Percentiles rank a stretch among this genome's conserved stretches.
phyloP scores from a whole-genome alignment of 768 basidiomycete genomes.

The Rhodotorula sphaerocarpa region DNA sequence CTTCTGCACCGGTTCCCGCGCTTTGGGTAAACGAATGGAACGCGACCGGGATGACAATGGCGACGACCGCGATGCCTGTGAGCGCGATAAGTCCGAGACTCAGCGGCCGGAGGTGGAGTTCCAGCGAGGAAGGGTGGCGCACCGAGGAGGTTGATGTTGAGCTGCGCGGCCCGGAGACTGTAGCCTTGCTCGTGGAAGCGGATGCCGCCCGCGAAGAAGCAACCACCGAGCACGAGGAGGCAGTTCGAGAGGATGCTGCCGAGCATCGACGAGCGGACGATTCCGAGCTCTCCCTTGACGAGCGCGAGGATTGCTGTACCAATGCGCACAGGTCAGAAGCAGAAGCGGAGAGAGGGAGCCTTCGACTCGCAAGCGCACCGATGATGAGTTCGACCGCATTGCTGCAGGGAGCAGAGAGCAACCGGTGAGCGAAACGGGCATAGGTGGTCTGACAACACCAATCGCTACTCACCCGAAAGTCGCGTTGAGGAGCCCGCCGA shows the following conservation, averaged over 20 bases:
- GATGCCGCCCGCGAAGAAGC: constrained; percentile 19
- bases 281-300: constrained; percentile 62
- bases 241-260: constrained; percentile 76
- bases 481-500: constrained; percentile 61
- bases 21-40: constrained; percentile 49
- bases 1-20: not conserved
- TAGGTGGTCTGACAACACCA: not conserved
- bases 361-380: too few relatives aligned
- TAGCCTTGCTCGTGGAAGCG: constrained; percentile 38
- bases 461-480: constrained; percentile 47
- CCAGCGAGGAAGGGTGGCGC: too few relatives aligned
- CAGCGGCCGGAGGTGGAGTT: not conserved
- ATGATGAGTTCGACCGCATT: constrained; percentile 39
- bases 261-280: constrained; percentile 69
- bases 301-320: constrained; percentile 62
- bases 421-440: not conserved
- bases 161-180: constrained; percentile 35
- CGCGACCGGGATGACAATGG: constrained; percentile 50
- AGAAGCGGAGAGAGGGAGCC: not conserved
- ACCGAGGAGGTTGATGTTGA: constrained; percentile 39
- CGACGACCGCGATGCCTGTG: constrained; percentile 21
- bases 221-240: not conserved
- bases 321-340: not conserved
- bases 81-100: not conserved
- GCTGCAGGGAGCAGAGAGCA: not conserved